Evolutionary conservation across 306 rosid genomes (phyloP), one percentile per base, ranked within the genome.

Genomic region (Carpinus fangiana): DNA sequence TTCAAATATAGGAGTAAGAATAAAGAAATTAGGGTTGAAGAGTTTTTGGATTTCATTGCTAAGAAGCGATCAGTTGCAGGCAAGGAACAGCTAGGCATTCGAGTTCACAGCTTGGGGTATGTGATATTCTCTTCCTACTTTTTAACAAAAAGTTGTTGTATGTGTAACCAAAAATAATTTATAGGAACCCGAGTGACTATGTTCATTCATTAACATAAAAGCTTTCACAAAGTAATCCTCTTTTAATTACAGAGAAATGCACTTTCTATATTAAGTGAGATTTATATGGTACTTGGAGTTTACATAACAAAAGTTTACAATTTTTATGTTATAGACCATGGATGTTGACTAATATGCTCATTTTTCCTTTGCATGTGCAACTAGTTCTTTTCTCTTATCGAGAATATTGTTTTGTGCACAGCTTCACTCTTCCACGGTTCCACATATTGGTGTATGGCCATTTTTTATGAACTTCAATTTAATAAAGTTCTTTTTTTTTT

Each of bases 71-170:
- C 85, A 8, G 89, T 88, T 71, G 70, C 72, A 65, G 76, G 83
- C 85, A 89, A 67, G 87, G 97, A 89, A 86, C 70, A 73, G 86
- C 97, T 94, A 47, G 93, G 97, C 31, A 83, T 94, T 73, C 89
- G 93, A 74, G 73, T 94, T 86, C 90, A 88, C 70, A 87, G 80
- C 80, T 77, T 94, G 81, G 91, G 97, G 98, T 94, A 90, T 23
- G 93, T 80, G 69, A 36, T 86, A 28, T 70, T 77, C 18, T 76
- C 28, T 73, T 56, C 61, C 18, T 88, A 18, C 69, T 57, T 62
- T 69, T 17, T 73, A 55, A 16, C 17, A 52, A 23, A 48, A 72
- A 34, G 8, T 12, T 16, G 12, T 54, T 66, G 13, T 56, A 23
- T 69, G 59, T 72, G 38, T 12, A 66, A 38, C 16, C 16, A 26